Base-by-base conservation (phyloP, 1,284 basidiomycete species). In the Heterobasidion irregulare region DNA sequence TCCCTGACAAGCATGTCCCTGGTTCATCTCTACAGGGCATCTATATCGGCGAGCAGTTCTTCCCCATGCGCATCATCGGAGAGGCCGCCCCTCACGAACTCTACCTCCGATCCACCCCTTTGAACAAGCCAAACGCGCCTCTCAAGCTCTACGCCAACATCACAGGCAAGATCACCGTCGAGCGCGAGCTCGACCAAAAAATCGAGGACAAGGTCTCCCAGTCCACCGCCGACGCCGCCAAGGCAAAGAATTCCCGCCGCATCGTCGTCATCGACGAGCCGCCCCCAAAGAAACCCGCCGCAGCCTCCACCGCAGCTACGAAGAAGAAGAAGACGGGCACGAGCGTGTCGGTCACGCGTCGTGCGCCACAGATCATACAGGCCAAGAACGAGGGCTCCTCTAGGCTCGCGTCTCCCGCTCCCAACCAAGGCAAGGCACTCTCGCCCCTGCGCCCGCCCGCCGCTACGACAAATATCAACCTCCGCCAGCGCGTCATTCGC, bases 61-160 rank as follows among this genome's bases (percentile, higher is more conserved):
- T 81, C 57, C 75, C 84, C 2, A 77, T 87, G 71, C 72, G 70
- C 4, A 68, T 75, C 5, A 66, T 69, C 52, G 71, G 72, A 54
- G 87, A 88, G 66, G 73, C 72, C 57, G 65, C 73, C 0, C 71
- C 76, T 10, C 84, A 88, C 62, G 88, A 90, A 60, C 75, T 90
- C 47, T 90, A 86, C 68, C 75, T 89, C 16, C 78, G 85, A 12
- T 71, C 79, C 13, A 71, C 79, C 38, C 75, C 77, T n/a, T 70
- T 76, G 6, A 68, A 72, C 36, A 82, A 81, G 66, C 79, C 77
- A 34, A 79, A 72, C 60, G 77, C 79, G 0, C 80, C 84, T 1
- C 77, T 90, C 59, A 86, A 84, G 65, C 77, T 84, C n/a, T 78
- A 83, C 61, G 87, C 85, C 56, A 82, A 80, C 61, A 78, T 90